Evolutionary conservation across 2,329 filamentous ascomycete genomes (phyloP).

Genomic region (Alternaria conjuncta): DNA sequence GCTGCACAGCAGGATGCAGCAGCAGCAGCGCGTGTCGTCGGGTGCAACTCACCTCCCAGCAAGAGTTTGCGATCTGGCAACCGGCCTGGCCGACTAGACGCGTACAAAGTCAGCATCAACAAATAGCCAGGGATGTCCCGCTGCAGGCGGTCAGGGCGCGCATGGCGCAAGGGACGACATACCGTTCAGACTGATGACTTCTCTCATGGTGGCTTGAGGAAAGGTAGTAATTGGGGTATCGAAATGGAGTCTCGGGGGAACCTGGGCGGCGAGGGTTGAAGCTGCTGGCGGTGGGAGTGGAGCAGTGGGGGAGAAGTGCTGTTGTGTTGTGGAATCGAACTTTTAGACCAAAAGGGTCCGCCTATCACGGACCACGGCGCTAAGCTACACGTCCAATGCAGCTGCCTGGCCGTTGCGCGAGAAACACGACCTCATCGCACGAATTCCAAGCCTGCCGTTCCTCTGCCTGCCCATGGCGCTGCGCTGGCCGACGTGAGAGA

Average conservation of each 20-base stretch:
- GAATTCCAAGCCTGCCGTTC: not conserved
- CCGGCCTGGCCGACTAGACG: conserved; percentile 95
- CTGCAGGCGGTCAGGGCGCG: conserved; percentile 53
- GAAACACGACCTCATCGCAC: not conserved
- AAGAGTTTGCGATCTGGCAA: conserved; percentile 99
- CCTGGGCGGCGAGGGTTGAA: conserved; percentile 25
- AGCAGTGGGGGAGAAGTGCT: conserved; percentile 28
- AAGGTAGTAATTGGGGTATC: conserved; percentile 41
- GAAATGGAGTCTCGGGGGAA: conserved; percentile 30
- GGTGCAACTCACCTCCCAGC: conserved; percentile 92
- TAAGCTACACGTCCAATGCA: conserved; percentile 10
- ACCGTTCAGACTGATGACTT: conserved; percentile 99
- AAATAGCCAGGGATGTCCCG: conserved; percentile 29
- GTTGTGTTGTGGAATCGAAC: conserved; percentile 24
- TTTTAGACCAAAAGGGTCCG: conserved; percentile 14
- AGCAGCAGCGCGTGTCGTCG: conserved; percentile 12
- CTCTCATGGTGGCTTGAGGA: conserved; percentile 77
- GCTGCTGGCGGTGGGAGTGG: conserved; percentile 24
- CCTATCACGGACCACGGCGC: conserved; percentile 17
- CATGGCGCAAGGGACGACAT: conserved; percentile 53
- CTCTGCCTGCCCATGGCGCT: conserved; percentile 9
- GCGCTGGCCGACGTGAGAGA: conserved; percentile 22
- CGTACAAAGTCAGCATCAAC: conserved; percentile 61
- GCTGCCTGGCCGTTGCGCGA: conserved; percentile 8
- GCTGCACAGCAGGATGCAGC: conserved; percentile 2